Evolutionary conservation across 192 early-diverging fungal species (phyloP).

Genomic region (Neocallimastix lanati): DNA sequence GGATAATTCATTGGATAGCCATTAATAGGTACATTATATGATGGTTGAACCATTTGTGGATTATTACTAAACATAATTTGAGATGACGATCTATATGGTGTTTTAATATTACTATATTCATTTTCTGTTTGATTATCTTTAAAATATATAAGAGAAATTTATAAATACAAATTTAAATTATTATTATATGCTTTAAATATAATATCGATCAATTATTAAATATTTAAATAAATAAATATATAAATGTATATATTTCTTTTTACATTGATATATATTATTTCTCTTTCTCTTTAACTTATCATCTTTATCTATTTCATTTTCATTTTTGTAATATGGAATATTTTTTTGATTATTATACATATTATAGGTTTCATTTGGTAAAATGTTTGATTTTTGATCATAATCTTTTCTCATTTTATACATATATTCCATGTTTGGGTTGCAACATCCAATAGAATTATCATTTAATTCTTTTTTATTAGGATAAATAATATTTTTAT

Average conservation of each 20-base stretch:
- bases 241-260: too few species aligned
- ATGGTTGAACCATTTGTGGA: neutral
- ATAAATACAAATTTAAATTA: too few species aligned
- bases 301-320: neutral
- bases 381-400: neutral
- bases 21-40: neutral
- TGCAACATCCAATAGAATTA: too few species aligned
- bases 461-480: too few species aligned
- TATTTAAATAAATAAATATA: too few species aligned
- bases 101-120: neutral
- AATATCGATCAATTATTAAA: too few species aligned
- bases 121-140: neutral
- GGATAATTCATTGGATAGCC: neutral
- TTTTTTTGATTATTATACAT: too few species aligned
- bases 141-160: too few species aligned
- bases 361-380: too few species aligned
- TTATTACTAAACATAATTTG: neutral
- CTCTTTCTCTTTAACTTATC: neutral
- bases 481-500: too few species aligned
- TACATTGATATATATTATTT: too few species aligned
- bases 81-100: neutral
- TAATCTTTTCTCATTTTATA: neutral
- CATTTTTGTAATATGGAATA: neutral
- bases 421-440: neutral
- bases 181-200: too few species aligned